These are phyloP conservation scores for Neurospora sp. DNA, from an alignment of 495 filamentous ascomycete genomes.

Conservation along the genomic window DNA sequence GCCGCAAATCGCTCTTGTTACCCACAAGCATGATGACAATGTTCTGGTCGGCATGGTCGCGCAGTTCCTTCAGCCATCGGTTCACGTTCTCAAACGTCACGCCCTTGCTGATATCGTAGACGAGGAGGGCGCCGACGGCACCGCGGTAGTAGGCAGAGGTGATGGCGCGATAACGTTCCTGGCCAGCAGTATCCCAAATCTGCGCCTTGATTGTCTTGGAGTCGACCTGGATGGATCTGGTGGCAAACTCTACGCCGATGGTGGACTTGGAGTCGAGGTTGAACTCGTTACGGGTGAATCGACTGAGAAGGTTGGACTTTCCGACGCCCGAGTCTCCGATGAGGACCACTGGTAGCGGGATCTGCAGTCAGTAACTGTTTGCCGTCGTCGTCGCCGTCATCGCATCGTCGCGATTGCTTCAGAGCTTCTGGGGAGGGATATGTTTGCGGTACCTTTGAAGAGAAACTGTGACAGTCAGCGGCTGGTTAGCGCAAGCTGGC, in stretches of 20 bases:
- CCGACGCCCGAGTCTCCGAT: slow-evolving; percentile 99
- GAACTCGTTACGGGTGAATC: slow-evolving; percentile 99
- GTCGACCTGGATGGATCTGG: slow-evolving; percentile 97
- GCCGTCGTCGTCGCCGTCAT: slow-evolving; percentile 1
- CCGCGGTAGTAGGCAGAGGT: slow-evolving; percentile 98
- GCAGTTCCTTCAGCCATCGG: slow-evolving; percentile 96
- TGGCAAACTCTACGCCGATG: slow-evolving; percentile 99
- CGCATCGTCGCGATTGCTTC: neutral
- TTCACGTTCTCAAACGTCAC: slow-evolving; percentile 99
- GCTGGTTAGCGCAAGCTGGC: slow-evolving; percentile 21
- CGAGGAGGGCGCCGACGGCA: slow-evolving; percentile 91
- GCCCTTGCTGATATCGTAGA: slow-evolving; percentile 99
- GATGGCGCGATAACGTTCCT: slow-evolving; percentile 98
- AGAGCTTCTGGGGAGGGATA: slow-evolving; percentile 2
- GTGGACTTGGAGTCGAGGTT: slow-evolving; percentile 99
- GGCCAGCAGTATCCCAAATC: slow-evolving; percentile 99
- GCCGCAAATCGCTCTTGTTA: slow-evolving; percentile 99
- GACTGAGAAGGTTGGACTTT: slow-evolving; percentile 98
- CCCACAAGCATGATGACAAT: slow-evolving; percentile 99
- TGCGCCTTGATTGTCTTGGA: slow-evolving; percentile 99
- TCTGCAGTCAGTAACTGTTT: slow-evolving; percentile 20
- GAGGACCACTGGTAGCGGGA: slow-evolving; percentile 63
- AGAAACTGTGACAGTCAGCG: slow-evolving; percentile 62
- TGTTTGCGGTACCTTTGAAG: slow-evolving; percentile 73
- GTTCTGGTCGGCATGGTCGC: slow-evolving; percentile 96